A percentile compares a stretch with the other conserved stretches of the same genome.
These are phyloP conservation scores for Camellia lanceoleosa DNA, from an alignment of 148 eudicot genomes.

Conservation along the genomic window DNA sequence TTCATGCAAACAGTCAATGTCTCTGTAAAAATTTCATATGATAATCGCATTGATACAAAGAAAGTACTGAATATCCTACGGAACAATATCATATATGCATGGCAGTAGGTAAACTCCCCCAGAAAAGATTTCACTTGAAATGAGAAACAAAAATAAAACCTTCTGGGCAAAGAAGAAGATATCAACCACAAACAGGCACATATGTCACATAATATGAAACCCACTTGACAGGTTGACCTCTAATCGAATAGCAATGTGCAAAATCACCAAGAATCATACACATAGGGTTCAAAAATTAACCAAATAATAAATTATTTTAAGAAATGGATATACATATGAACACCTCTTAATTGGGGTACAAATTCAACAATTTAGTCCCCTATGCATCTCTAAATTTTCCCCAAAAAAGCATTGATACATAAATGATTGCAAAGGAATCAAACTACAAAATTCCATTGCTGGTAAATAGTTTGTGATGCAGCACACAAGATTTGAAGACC, in stretches of 20 bases:
- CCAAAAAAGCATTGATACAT: neutral
- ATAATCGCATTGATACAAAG: neutral
- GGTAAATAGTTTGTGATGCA: neutral
- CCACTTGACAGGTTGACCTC: neutral
- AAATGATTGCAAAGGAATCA: neutral
- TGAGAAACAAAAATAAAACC: conserved; percentile 10
- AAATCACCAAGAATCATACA: neutral
- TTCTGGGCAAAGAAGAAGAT: neutral
- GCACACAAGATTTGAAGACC: conserved; percentile 1
- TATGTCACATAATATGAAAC: neutral
- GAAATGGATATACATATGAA: neutral
- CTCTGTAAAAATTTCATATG: neutral
- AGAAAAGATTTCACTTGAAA: neutral
- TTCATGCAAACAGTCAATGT: neutral
- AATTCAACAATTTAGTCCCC: neutral
- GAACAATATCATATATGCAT: neutral
- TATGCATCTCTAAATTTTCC: neutral
- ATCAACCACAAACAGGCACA: neutral
- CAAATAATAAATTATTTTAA: neutral
- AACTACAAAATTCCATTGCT: neutral
- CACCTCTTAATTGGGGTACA: neutral
- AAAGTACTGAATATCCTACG: neutral
- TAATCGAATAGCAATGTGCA: neutral
- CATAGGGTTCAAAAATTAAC: neutral
- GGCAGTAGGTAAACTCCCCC: neutral